Base-by-base conservation (phyloP, 495 filamentous ascomycete species). In the Aspergillus olivimuriae region DNA sequence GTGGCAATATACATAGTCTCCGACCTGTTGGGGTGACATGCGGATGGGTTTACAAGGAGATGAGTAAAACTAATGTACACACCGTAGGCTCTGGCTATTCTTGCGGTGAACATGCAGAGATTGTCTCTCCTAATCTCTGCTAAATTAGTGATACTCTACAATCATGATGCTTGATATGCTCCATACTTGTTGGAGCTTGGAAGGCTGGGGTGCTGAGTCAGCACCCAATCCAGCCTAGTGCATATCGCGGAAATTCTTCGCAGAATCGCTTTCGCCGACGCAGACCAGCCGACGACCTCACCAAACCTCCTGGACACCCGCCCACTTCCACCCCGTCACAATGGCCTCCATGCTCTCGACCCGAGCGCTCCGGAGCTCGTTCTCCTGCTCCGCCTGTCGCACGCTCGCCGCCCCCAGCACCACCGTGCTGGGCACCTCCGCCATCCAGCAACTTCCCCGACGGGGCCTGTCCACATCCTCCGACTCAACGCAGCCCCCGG, bases 271-370 rank as follows among this genome's bases (percentile, higher is more conserved):
- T 35, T 41, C 22, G 46, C 42, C n/a, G n/a, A n/a, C n/a, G n/a
- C n/a, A n/a, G n/a, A n/a, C n/a, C n/a, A n/a, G n/a, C n/a, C n/a
- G n/a, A n/a, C n/a, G n/a, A n/a, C n/a, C n/a, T n/a, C n/a, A n/a
- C n/a, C n/a, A n/a, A n/a, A n/a, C n/a, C 59, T 58, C 50, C 46
- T 49, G 49, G 40, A 51, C 47, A 39, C 40, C 42, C 33, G 37
- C 41, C 54, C 56, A 35, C 49, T 48, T 50, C 48, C 43, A 38
- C 36, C 33, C 28, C 40, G 24, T 41, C 47, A 53, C 52, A 47
- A 70, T 70, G 67, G 63, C 65, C 56, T 67, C 62, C 39, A 56
- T 56, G 45, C 41, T 67, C 14, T 59, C 63, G 15, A 51, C 51
- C 39, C 61, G 67, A 52, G 56, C 56, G 57, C 58, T 49, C 50